Evolutionary conservation across 371 early-diverging fungal species (phyloP).

Genomic region (Mucor racemosus): DNA sequence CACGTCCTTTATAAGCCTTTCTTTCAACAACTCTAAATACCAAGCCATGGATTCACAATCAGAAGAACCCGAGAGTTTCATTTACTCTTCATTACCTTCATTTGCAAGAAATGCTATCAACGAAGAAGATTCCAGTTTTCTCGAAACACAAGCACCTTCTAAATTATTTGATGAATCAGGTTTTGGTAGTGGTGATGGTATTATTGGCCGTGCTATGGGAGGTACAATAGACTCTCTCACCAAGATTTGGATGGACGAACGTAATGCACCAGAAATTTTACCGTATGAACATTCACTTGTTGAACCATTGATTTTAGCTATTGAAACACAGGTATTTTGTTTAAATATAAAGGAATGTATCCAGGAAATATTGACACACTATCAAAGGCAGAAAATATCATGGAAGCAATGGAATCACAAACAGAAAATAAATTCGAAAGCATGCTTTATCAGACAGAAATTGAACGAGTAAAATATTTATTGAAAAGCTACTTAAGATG

Average conservation of each 20-base stretch:
- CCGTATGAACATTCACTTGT: slow-evolving; percentile 63
- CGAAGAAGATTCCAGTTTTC: slow-evolving; percentile 5
- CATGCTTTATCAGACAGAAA: slow-evolving; percentile 79
- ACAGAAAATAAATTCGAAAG: slow-evolving; percentile 49
- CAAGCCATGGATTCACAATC: background rate
- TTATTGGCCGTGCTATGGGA: background rate
- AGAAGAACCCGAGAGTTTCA: background rate
- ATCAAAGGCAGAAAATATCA: slow-evolving; percentile 20
- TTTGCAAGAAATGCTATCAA: background rate
- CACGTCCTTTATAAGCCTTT: background rate
- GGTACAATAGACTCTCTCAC: slow-evolving; percentile 30
- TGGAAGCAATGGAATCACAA: slow-evolving; percentile 26
- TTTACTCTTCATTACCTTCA: slow-evolving; percentile 9
- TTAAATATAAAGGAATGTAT: background rate
- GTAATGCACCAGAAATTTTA: slow-evolving; percentile 78
- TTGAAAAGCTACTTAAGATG: slow-evolving; percentile 76
- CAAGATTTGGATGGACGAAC: slow-evolving; percentile 81
- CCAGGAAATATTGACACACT: too few species aligned
- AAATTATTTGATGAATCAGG: background rate
- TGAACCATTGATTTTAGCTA: slow-evolving; percentile 62
- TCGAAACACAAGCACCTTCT: background rate
- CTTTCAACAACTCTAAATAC: background rate
- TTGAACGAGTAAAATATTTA: slow-evolving; percentile 82
- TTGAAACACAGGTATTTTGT: slow-evolving; percentile 63
- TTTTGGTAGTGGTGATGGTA: slow-evolving; percentile 9